Evolutionary conservation across 2,329 filamentous ascomycete genomes (phyloP), one percentile per base, ranked within the genome.

Genomic region (Coniochaeta prunicola): DNA sequence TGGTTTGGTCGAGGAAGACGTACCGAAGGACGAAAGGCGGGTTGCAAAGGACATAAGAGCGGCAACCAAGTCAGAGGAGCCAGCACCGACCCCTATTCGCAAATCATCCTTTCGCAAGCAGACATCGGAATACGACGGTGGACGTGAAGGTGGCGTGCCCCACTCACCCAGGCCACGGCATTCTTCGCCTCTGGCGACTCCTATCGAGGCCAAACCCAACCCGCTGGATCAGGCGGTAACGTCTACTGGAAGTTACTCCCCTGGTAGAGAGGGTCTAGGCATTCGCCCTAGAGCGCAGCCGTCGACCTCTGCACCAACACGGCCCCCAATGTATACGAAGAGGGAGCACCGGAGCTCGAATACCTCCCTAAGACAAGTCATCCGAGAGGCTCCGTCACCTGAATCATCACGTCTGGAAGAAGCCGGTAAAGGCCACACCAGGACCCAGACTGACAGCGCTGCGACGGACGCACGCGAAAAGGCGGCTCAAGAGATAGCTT

Each of bases 401-500:
- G 59, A 69, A 13, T 72, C 70, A 10, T 69, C 71, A 8, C 68
- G 71, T 15, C 66, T 74, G 31, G 70, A 74, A n/a, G 73, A 72
- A 34, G 63, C 64, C 21, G 66, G 61, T 19, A 75, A 65, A 53
- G 67, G 64, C 36, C 71, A 69, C 54, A 64, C 64, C n/a, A 58
- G 36, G 17, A 28, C 36, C 19, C 56, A 19, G 33, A 33, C 28
- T 48, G 50, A 53, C 19, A 45, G 33, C 30, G 34, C 40, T 24
- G 67, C 59, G 62, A 24, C 67, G 61, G 69, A 75, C 59, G 87
- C 89, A 63, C 85, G 86, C 60, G 87, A 89, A 67, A 84, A 79
- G 69, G 89, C 88, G 3, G 91, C 90, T 2, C 90, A 96, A 66
- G 93, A 97, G 63, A 86, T 96, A 55, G 90, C 90, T 1, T 89